Percentiles rank a stretch among this genome's conserved stretches.
Evolutionary conservation across 176 grass and related monocot species (phyloP).

Genomic region (Stipa capillata): DNA sequence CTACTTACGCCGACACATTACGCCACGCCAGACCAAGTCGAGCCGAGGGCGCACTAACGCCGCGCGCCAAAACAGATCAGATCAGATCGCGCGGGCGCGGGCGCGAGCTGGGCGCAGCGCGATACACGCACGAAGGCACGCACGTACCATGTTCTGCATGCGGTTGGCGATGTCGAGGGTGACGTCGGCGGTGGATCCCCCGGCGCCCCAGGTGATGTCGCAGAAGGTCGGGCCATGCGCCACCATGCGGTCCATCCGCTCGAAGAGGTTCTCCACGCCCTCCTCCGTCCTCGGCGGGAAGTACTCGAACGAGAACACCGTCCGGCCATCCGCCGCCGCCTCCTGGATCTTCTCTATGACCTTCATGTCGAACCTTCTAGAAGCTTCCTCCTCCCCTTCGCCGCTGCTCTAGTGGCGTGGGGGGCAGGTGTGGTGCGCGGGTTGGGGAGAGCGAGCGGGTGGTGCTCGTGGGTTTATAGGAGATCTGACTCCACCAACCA

Average conservation of each 20-base stretch:
- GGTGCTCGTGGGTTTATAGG: slow-evolving; percentile 33
- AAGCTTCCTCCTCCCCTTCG: not conserved
- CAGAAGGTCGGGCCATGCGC: slow-evolving; percentile 71
- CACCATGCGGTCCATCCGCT: slow-evolving; percentile 92
- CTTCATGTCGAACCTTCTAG: slow-evolving; percentile 64
- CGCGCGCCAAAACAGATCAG: not conserved
- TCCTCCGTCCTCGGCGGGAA: slow-evolving; percentile 87
- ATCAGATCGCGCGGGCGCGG: slow-evolving; percentile 23
- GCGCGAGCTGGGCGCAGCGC: too few relatives aligned
- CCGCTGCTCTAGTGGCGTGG: slow-evolving; percentile 18
- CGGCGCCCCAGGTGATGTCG: slow-evolving; percentile 96
- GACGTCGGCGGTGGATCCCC: slow-evolving; percentile 79
- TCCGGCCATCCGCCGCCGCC: slow-evolving; percentile 45
- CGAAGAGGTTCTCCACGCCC: slow-evolving; percentile 89
- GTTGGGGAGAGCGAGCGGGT: not conserved
- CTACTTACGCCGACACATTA: too few relatives aligned
- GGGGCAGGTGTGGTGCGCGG: not conserved
- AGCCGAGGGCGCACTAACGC: too few relatives aligned
- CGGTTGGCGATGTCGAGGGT: slow-evolving; percentile 81
- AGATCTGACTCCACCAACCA: slow-evolving; percentile 37
- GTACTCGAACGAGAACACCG: slow-evolving; percentile 88
- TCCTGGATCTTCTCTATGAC: slow-evolving; percentile 70
- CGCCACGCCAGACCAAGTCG: too few relatives aligned
- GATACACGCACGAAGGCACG: too few relatives aligned
- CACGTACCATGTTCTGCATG: slow-evolving; percentile 86